Evolutionary conservation across 2,329 filamentous ascomycete species (phyloP).

Genomic region (Fusarium humuli): DNA sequence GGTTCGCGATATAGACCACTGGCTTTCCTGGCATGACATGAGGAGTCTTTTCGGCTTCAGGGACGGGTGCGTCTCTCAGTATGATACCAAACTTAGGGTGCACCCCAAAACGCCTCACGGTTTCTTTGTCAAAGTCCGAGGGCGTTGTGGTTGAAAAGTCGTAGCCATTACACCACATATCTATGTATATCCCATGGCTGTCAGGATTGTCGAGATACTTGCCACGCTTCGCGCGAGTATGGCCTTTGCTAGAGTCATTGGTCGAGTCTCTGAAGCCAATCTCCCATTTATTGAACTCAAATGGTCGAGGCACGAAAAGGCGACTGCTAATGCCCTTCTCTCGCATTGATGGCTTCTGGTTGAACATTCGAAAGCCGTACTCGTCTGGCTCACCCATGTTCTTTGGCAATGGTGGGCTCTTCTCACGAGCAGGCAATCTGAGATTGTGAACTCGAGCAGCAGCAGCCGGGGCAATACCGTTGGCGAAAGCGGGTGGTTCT

Average conservation of each 20-base stretch:
- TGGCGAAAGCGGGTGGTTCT: conserved; percentile 48
- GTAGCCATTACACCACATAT: conserved; percentile 65
- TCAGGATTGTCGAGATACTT: conserved; percentile 66
- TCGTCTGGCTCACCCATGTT: conserved; percentile 62
- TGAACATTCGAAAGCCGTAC: conserved; percentile 61
- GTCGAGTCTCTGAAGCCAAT: conserved; percentile 71
- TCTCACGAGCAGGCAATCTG: conserved; percentile 51
- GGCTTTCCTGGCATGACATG: conserved; percentile 60
- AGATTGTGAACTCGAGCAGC: conserved; percentile 44
- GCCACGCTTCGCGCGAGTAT: conserved; percentile 64
- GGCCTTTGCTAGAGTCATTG: conserved; percentile 66
- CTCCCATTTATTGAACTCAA: conserved; percentile 63
- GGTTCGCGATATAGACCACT: conserved; percentile 61
- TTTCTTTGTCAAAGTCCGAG: conserved; percentile 63
- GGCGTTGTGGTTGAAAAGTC: conserved; percentile 62
- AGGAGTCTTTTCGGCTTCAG: conserved; percentile 54
- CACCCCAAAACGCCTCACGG: conserved; percentile 61
- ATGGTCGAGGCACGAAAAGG: conserved; percentile 60
- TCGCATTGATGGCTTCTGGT: conserved; percentile 55
- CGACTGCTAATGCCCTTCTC: conserved; percentile 64
- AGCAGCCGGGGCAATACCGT: conserved; percentile 43
- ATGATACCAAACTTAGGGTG: conserved; percentile 68
- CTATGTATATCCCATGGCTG: conserved; percentile 65
- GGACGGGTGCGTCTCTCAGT: conserved; percentile 60
- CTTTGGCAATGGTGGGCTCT: conserved; percentile 55